A percentile compares a stretch with the other conserved stretches of the same genome.
phyloP scores from a whole-genome alignment of 352 stramenopile species.

The Globisporangium splendens region DNA sequence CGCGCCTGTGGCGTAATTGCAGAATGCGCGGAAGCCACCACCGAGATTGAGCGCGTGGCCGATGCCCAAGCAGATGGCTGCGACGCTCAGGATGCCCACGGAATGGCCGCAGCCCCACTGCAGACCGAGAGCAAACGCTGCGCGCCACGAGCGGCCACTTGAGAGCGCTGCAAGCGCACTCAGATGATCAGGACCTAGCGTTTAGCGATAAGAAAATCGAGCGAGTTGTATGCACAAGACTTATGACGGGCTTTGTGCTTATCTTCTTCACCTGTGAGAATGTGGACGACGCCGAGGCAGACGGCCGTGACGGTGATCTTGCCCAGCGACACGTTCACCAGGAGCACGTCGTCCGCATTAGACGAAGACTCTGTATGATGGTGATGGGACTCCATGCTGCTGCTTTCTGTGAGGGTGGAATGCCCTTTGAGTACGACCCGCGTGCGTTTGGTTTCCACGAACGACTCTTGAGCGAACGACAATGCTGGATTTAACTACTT shows the following conservation, averaged over 20 bases:
- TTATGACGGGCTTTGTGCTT: no score
- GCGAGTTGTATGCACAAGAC: neutral
- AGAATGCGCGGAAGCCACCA: conserved; percentile 25
- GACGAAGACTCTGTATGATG: neutral
- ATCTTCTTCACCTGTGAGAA: conserved; percentile 37
- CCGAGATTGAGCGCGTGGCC: conserved; percentile 35
- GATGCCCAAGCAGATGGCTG: conserved; percentile 40
- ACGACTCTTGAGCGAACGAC: no score
- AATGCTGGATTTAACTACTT: no score
- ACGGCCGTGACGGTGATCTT: conserved; percentile 31
- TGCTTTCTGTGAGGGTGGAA: neutral
- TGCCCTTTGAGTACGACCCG: no score
- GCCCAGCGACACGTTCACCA: conserved; percentile 26
- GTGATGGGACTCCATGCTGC: neutral
- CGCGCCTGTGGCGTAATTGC: conserved; percentile 61
- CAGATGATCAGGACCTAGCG: conserved; percentile 82
- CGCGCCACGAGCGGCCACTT: conserved; percentile 50
- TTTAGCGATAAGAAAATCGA: neutral
- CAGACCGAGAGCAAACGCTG: conserved; percentile 70
- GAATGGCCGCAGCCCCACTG: conserved; percentile 89
- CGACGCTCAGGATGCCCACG: conserved; percentile 76
- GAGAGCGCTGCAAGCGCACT: conserved; percentile 83
- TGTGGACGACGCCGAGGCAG: conserved; percentile 49
- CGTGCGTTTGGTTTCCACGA: no score
- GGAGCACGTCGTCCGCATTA: neutral